Evolutionary conservation across 1,284 basidiomycete species (phyloP), one percentile per base, ranked within the genome.

Genomic region (Ceratobasidium sp.): DNA sequence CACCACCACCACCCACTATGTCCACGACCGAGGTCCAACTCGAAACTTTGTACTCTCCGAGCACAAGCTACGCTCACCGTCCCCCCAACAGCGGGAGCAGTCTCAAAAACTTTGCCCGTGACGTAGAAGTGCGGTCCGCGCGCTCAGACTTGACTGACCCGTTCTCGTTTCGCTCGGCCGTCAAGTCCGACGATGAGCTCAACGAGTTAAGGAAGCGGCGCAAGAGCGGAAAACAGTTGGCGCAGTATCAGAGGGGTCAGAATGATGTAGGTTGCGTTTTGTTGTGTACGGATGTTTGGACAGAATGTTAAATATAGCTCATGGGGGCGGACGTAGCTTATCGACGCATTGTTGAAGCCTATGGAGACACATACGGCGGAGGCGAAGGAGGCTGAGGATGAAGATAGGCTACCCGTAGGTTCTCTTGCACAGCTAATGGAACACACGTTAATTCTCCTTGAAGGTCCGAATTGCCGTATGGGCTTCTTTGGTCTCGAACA

Each of bases 391-490:
- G 88, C 90, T 33, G 89, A 91, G 79, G 88, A 91, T 54, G 85
- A 86, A 31, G 85, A 87, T 47, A 89, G 91, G 45, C 79, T 93
- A 64, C 87, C 91, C 14, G 93, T 93, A 80, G 77, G 89, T 76
- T 76, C 65, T 56, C 9, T 44, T 15, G 48, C 57, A 45, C 27
- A n/a, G 7, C 44, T 45, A 78, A 80, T 19, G 73, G 80, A 4
- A 48, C 44, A 48, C 33, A 4, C 51, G n/a, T 76, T 77, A 80
- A 62, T 81, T 76, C 47, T 77, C 79, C 75, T 78, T n/a, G 66
- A 81, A 96, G 90, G 90, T 97, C 77, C 94, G 92, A 84, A 92
- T 97, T 69, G 96, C 97, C 6, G 84, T 99, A 36, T 95, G 91
- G 82, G 91, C 91, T 22, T 96, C 93, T 80, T 87, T 99, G 56